Base-by-base conservation (phyloP, 805 yeast species). In the Myxozyma udenii region DNA sequence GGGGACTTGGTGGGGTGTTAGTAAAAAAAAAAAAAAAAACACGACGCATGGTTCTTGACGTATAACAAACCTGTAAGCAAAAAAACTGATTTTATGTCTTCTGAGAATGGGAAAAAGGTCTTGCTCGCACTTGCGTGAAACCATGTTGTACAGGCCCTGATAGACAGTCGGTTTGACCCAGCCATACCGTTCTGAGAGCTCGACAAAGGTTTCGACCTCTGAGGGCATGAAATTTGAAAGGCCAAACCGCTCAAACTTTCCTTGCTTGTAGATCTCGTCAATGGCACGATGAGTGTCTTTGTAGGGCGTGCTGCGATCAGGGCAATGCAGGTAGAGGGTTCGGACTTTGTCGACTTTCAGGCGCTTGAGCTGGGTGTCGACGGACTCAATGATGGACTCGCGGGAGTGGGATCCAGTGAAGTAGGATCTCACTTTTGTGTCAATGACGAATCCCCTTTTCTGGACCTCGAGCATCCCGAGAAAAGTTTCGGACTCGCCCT, bases 71-170 rank as follows among this genome's bases (percentile, higher is more conserved):
- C 55, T 53, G 57, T 60, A 64, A 16, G 66, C 67, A 48, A 57
- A 62, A 41, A 63, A 64, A 12, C 58, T 38, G 16, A 64, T 60
- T 1, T 50, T 44, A 16, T 51, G 47, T 41, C 54, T 53, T 30
- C 57, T 46, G 35, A 64, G 45, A 14, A 58, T 36, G 1, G 68
- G 67, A 37, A 64, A 59, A 19, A 64, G 46, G 11, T 61, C 62
- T 4, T 28, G 11, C 46, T 64, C 68, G 38, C 40, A 45, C 36
- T 43, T 47, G 22, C 67, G 60, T 14, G 66, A 52, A 35, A 65
- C 56, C 23, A 64, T 58, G 44, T 65, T 65, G 51, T 65, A 65
- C 25, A 61, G 52, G 21, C 67, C 68, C 46, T 65, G 68, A 49
- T 58, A 63, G 16, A 65, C 66, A 3, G 66, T 50, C 1, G 68